Base-by-base conservation (phyloP, 495 filamentous ascomycete species). In the Podospora didyma region DNA sequence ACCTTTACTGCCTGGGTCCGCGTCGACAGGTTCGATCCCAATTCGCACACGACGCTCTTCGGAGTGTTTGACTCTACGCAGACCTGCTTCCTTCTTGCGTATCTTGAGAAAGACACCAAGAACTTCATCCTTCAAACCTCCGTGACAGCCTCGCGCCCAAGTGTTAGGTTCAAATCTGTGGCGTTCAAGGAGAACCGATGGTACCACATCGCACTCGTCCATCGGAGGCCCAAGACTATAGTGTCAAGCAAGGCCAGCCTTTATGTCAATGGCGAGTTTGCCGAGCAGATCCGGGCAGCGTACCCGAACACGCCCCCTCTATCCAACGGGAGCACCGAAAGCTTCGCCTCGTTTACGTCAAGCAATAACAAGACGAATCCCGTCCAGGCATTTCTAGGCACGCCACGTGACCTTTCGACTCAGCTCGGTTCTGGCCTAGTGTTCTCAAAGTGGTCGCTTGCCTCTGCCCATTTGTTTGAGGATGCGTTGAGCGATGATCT, bases 51-150 rank as follows among this genome's bases (percentile, higher is more conserved):
- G 1, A 98, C 94, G 3, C 78, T 98, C 7, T 98, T 98, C 71
- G 94, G 94, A 3, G 90, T 92, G 11, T 97, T 96, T 69, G 94
- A 98, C 73, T 77, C 87, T 0, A 90, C 83, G 17, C 94, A 98
- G 64, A 91, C 89, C 1, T 98, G 95, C 72, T 98, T 98, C 61
- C 76, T 97, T 31, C 82, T 98, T 44, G 88, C 88, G 21, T 98
- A 97, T 67, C 80, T 98, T 22, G 94, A 98, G 69, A 90, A 87
- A 64, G 92, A 97, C 66, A 95, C 90, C n/a, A 85, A 82, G 24
- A 92, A 96, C 65, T 91, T 98, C 60, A 97, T 98, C 65, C 77
- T 98, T 21, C 94, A 98, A 68, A 97, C 94, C 34, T 97, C 95
- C 12, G 88, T 97, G 50, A 90, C 82, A 37, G 92, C 90, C 1